phyloP scores from a whole-genome alignment of 768 basidiomycete species.

The Tricholoma furcatifolium region DNA sequence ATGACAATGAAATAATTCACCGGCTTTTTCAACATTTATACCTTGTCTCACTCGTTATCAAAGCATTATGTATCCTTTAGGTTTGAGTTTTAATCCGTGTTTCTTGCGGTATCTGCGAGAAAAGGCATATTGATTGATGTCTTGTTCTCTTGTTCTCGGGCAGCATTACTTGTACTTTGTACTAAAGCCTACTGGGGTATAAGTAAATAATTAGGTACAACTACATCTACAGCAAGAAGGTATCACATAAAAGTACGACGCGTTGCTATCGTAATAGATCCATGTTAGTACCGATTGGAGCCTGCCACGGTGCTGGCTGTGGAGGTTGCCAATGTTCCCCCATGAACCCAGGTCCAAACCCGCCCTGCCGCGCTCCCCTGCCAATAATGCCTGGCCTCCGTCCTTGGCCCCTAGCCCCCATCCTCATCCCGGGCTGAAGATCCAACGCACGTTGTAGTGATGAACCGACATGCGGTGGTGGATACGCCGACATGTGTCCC shows the following conservation, averaged over 20 bases:
- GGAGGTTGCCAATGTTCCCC: constrained; percentile 11
- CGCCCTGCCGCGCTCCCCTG: constrained; percentile 31
- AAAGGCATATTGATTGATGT: too few relatives aligned
- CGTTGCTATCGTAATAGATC: constrained; percentile 4
- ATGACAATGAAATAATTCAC: constrained; percentile 17
- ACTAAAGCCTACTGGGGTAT: too few relatives aligned
- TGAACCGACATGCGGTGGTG: constrained; percentile 16
- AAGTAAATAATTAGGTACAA: too few relatives aligned
- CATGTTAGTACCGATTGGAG: not conserved
- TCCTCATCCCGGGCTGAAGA: constrained; percentile 48
- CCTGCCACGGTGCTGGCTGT: constrained; percentile 5
- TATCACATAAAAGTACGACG: too few relatives aligned
- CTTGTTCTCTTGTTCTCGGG: too few relatives aligned
- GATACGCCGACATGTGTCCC: not conserved
- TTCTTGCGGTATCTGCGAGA: too few relatives aligned
- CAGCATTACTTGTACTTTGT: too few relatives aligned
- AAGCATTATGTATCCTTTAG: too few relatives aligned
- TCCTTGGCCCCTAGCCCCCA: constrained; percentile 41
- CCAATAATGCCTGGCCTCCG: constrained; percentile 64
- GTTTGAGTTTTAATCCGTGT: too few relatives aligned
- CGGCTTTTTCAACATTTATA: not conserved
- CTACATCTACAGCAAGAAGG: too few relatives aligned
- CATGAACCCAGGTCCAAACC: constrained; percentile 3
- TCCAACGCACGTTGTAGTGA: constrained; percentile 50
- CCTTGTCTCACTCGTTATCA: not conserved